Base-by-base conservation (phyloP, 2,329 filamentous ascomycete genomes). In the Fonsecaea monophora region DNA sequence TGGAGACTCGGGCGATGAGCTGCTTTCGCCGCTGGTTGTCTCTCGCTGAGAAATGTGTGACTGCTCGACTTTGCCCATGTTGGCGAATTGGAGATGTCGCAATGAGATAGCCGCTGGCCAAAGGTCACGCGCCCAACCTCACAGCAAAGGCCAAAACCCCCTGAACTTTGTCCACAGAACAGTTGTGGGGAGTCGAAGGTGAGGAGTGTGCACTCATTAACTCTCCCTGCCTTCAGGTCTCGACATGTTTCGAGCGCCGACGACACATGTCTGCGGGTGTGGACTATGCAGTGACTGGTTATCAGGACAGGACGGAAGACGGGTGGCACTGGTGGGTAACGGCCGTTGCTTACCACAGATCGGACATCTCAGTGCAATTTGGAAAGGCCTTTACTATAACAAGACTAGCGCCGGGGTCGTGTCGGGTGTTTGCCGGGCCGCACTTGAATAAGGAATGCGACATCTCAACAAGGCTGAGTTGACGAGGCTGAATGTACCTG, bases 1-100 rank as follows among this genome's bases (percentile, higher is more conserved):
- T 59, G 54, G 45, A 25, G 65, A 67, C 54, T 67, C 65, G 2
- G 64, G 5, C 13, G 60, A 67, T 13, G 54, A 53, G 53, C 55
- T 60, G 60, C 34, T 54, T 8, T 50, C 53, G 50, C 50, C 30
- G 38, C 53, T 35, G 34, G 40, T 10, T 3, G 32, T 34, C 42
- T 34, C 32, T 53, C 59, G 37, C 9, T 53, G 18, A n/a, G 53
- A 34, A 10, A 53, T 21, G 2, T 8, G 30, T 7, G 10, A 38
- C 45, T 53, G 59, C 4, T n/a, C 45, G 34, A 48, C 13, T 7
- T 61, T 40, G 59, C 59, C 59, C 59, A 61, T 61, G 48, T 15
- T 54, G 45, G 4, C 7, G 4, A n/a, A 2, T 48, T 13, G 53
- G 18, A 13, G 21, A 18, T 25, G 40, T 30, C 12, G 10, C 12